Evolutionary conservation across 192 early-diverging fungal genomes (phyloP).

Genomic region (Coemansia sp.): DNA sequence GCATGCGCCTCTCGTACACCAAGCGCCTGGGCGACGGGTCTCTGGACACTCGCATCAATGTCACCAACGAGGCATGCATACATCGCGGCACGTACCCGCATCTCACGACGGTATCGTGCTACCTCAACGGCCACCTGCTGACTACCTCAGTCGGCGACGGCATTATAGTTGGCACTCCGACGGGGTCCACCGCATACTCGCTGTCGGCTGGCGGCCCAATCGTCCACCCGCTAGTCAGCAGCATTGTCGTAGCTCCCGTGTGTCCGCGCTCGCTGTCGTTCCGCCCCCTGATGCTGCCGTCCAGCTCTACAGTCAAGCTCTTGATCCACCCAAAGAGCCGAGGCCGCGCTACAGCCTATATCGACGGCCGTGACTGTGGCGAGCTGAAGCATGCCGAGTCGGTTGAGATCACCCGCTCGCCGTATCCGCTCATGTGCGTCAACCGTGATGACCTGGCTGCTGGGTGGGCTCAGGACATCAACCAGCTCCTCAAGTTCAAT

Average conservation of each 20-base stretch:
- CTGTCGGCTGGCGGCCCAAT: slow-evolving; percentile 86
- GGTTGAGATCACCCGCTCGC: slow-evolving; percentile 60
- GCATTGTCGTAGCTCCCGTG: slow-evolving; percentile 75
- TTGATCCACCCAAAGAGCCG: slow-evolving; percentile 61
- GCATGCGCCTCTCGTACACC: slow-evolving; percentile 79
- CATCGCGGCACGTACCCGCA: slow-evolving; percentile 88
- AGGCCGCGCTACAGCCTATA: slow-evolving; percentile 69
- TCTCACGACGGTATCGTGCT: slow-evolving; percentile 80
- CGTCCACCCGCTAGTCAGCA: slow-evolving; percentile 78
- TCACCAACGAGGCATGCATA: slow-evolving; percentile 88
- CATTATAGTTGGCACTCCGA: slow-evolving; percentile 82
- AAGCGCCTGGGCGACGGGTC: slow-evolving; percentile 60
- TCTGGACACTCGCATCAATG: slow-evolving; percentile 57
- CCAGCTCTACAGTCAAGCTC: slow-evolving; percentile 64
- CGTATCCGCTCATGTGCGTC: slow-evolving; percentile 79
- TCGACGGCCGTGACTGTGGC: slow-evolving; percentile 79
- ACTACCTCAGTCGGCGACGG: slow-evolving; percentile 78
- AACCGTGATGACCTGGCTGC: slow-evolving; percentile 64
- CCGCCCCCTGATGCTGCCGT: slow-evolving; percentile 79
- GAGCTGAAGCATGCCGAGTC: slow-evolving; percentile 70
- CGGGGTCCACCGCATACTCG: slow-evolving; percentile 91
- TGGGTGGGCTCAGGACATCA: slow-evolving; percentile 86
- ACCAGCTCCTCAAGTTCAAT: slow-evolving; percentile 87
- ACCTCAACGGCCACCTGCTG: slow-evolving; percentile 77
- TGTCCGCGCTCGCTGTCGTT: slow-evolving; percentile 86